Base-by-base conservation (phyloP, 768 basidiomycete genomes). In the Russula sp. region DNA sequence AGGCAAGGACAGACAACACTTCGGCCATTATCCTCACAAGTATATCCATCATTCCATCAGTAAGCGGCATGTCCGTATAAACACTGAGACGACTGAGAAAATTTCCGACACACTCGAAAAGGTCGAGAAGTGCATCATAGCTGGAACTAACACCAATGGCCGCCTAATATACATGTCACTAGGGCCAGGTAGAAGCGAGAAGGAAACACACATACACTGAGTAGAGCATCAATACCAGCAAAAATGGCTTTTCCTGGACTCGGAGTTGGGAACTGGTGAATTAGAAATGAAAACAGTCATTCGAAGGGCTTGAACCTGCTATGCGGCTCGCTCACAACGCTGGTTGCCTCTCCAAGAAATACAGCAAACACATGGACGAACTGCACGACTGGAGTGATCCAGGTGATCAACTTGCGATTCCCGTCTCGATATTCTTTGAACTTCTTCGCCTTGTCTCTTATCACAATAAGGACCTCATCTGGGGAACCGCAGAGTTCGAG, bases 51-150 rank as follows among this genome's bases (percentile, higher is more conserved):
- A 63, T 57, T 18, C 5, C n/a, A 44, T 49, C 28, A 9, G 26
- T 20, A 22, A 49, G 18, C 9, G 49, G 49, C 13, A 58, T 32
- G 49, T 44, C 30, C 9, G 32, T 26, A 44, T 63, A 58, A 26
- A 52, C 14, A n/a, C 5, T n/a, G 18, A 63, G 62, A 30, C 62
- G 62, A 2, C 18, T 26, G 30, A 63, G 62, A 56, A 63, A 63
- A 52, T 16, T 32, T 14, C 44, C 44, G 3, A 44, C n/a, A n/a
- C 30, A 34, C 14, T 58, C 57, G 44, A 58, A 58, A 24, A 63
- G 62, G n/a, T 63, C 56, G 30, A 63, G 40, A 22, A 63, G 62
- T 4, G 62, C 56, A 20, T 63, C 62, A 11, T 63, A 63, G 49
- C 56, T 51, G 28, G 56, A 49, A 52, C 38, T 57, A n/a, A 63